Base-by-base conservation (phyloP, 2,329 filamentous ascomycete genomes). In the Akanthomyces lecanii region DNA sequence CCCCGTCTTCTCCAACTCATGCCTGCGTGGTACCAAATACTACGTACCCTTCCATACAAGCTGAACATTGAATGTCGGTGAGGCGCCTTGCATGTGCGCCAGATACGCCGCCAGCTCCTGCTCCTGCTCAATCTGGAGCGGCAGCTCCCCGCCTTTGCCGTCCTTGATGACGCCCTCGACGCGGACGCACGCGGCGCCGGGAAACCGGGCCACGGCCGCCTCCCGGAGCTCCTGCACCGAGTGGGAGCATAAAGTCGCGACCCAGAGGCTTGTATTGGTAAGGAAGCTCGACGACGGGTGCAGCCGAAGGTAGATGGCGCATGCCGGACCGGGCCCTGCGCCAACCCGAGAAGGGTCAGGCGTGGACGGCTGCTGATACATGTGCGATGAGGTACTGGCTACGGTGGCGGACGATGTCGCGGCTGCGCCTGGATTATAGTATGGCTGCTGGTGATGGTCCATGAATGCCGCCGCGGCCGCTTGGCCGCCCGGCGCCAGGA, bases 81-180 rank as follows among this genome's bases (percentile, higher is more conserved):
- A 72, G 25, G 68, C 69, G 14, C 70, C 80, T 66, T 84, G 77
- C 30, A 88, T 79, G 71, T 90, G 88, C 53, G 82, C 79, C 67
- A 95, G 74, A 74, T 93, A 94, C 0, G 87, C 88, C 64, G 82
- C 82, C 65, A 95, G 73, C 75, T 94, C 89, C 65, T 86, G 84
- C 68, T 93, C 88, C 47, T 87, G 82, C 61, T 88, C 87, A 68
- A 94, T 88, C 62, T 81, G 76, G 69, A 90, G 82, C 18, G 78
- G 78, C 51, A 89, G 78, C 70, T 91, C 88, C 56, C 80, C 80
- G 5, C 84, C 86, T 66, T 80, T 80, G 16, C 76, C 79, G 69
- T 85, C 81, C 69, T 83, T 85, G 57, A 91, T 79, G 30, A 91
- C 75, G 2, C 89, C 90, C 68, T 91, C 85, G 18, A 92, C 80